Base-by-base conservation (phyloP, 1,284 basidiomycete genomes). In the Athelia sp. region DNA sequence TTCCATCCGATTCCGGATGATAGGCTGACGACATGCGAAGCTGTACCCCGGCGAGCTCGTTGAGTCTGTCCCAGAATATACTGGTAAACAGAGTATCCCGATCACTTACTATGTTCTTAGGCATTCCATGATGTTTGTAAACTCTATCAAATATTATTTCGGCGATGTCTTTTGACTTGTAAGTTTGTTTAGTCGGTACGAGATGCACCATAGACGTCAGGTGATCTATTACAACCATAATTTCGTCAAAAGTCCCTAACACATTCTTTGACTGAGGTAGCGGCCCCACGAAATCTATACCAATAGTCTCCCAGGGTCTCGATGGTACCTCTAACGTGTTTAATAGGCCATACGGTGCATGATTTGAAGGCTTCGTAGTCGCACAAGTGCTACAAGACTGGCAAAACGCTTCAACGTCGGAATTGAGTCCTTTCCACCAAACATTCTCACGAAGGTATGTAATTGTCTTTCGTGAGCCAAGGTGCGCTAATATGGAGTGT, bases 1-100 rank as follows among this genome's bases (percentile, higher is more conserved):
- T 54, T 3, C 71, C 62, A 52, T 73, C 70, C 2, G 61, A 75
- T 48, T 76, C 67, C 0, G 69, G 72, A 35, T 76, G 73, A 49
- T n/a, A n/a, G n/a, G n/a, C n/a, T n/a, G n/a, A n/a, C n/a, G n/a
- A n/a, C n/a, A n/a, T n/a, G n/a, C n/a, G 69, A 75, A 4, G 69
- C 61, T 0, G 65, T 74, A 76, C 66, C 75, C 69, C 3, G 66
- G 50, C 0, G 72, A 54, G 40, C 62, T 64, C 0, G 62, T 59
- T 61, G 0, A 68, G 47, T 45, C 67, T 60, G 9, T 47, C 18
- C 68, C 67, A 70, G 56, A 62, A 70, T 46, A 49, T 52, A 0
- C 67, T 2, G 59, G 44, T n/a, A n/a, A n/a, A n/a, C n/a, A n/a
- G n/a, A n/a, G n/a, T n/a, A n/a, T n/a, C n/a, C n/a, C n/a, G n/a